Evolutionary conservation across 2,329 filamentous ascomycete genomes (phyloP), one percentile per base, ranked within the genome.

Genomic region (Leptosphaerulina australis): DNA sequence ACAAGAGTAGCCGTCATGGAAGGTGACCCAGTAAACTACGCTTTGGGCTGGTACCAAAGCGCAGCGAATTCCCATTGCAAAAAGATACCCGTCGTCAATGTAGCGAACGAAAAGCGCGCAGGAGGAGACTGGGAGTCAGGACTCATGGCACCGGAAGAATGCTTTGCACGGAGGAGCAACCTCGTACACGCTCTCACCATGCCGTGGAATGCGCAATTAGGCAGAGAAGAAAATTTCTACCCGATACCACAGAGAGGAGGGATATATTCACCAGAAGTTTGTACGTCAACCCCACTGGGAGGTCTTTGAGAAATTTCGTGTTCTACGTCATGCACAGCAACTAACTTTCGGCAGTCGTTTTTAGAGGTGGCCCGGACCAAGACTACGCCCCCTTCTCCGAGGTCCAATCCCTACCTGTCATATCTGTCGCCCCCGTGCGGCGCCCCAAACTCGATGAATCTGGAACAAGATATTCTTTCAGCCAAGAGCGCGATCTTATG

Each of bases 51-150:
- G 80, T 78, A 80, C 49, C 69, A 71, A 35, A 69, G 65, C 40
- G 57, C 64, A 15, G 52, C 62, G 34, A 60, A 53, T 37, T 31
- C 56, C 25, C 50, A 64, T 25, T 60, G 58, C 49, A 74, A 72
- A 53, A 70, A 62, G 33, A 80, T 89, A 46, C 84, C 86, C 0
- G 85, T 90, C 50, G 83, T 90, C 55, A 90, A 87, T 59, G 82
- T 85, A 46, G 88, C 88, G 37, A 90, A 91, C 72, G 88, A 91
- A 68, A 88, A 87, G 66, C 80, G 87, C 28, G 81, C 88, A 0
- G 88, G 88, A 8, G 88, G 88, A n/a, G 88, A 91, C 67, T 92
- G 88, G 88, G 88, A 91, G 62, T 87, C 77, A 26, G 82, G 81
- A 8, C 75, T 82, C 10, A 78, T 82, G 59, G 83, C 83, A 24